Evolutionary conservation across 2,329 filamentous ascomycete species (phyloP).

Genomic region (Botryotinia narcissicola): DNA sequence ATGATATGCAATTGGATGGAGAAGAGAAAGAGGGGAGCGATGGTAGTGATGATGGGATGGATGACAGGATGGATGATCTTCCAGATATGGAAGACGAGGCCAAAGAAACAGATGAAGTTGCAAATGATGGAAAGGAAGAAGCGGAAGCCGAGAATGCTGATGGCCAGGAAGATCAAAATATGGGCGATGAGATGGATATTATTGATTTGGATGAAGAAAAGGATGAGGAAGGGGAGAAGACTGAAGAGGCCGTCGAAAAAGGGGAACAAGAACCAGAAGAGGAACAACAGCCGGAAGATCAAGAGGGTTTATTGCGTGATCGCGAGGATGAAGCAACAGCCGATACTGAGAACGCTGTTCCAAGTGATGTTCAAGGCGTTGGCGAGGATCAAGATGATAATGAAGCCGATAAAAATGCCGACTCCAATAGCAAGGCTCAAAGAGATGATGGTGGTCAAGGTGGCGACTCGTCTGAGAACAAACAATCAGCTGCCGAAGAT

Average conservation of each 20-base stretch:
- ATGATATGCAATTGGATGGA: conserved; percentile 68
- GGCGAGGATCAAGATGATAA: conserved; percentile 66
- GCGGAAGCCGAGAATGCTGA: conserved; percentile 41
- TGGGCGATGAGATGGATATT: conserved; percentile 38
- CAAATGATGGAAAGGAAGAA: conserved; percentile 46
- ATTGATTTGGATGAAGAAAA: conserved; percentile 37
- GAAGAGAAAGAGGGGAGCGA: conserved; percentile 51
- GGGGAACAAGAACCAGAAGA: conserved; percentile 49
- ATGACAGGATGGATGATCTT: conserved; percentile 53
- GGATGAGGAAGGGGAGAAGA: conserved; percentile 41
- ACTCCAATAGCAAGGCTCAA: conserved; percentile 59
- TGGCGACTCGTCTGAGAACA: conserved; percentile 61
- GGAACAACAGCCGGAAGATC: conserved; percentile 51
- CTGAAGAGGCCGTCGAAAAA: conserved; percentile 52
- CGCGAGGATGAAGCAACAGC: conserved; percentile 50
- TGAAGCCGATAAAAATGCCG: conserved; percentile 59
- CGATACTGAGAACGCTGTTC: conserved; percentile 60
- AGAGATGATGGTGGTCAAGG: conserved; percentile 65
- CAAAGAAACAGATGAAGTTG: conserved; percentile 40
- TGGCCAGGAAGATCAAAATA: conserved; percentile 43
- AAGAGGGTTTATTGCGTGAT: conserved; percentile 41
- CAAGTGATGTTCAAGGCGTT: conserved; percentile 61
- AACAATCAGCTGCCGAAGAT: conserved; percentile 62
- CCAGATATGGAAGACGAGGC: conserved; percentile 47
- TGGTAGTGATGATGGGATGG: conserved; percentile 37